Conservation (phyloP, 176 grass and related monocot genomes). For the Alopecurus myosuroides region DNA sequence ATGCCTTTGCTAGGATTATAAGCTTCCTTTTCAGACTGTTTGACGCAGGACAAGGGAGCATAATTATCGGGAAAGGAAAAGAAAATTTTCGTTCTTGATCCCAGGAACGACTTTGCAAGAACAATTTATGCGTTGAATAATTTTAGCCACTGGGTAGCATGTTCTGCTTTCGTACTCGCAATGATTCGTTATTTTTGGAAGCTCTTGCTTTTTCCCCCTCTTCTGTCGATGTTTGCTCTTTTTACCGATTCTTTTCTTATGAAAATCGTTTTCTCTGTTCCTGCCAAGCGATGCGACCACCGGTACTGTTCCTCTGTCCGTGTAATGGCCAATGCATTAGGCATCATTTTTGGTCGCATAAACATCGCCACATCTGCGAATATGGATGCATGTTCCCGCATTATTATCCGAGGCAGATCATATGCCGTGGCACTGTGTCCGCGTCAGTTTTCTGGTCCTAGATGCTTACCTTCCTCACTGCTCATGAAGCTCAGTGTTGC, state of each 20-base stretch:
- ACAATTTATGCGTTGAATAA: background rate
- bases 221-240: background rate
- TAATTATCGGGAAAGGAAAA: constrained; percentile 3
- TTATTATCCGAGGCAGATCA: no score
- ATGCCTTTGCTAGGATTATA: background rate
- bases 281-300: background rate
- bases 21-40: background rate
- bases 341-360: no score
- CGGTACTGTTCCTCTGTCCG: no score
- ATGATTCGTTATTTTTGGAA: background rate
- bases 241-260: background rate
- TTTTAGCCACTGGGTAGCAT: background rate
- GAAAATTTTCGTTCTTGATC: constrained; percentile 8
- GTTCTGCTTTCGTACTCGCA: background rate
- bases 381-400: no score
- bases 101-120: background rate
- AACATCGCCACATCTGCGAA: no score
- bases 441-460: no score
- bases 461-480: no score
- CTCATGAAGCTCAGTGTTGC: no score
- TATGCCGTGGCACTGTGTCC: no score
- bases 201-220: background rate
- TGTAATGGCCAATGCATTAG: no score
- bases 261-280: background rate
- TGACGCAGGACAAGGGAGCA: constrained; percentile 18